These are phyloP conservation scores for Usnea hakonensis DNA, from an alignment of 495 filamentous ascomycete genomes.

Conservation along the genomic window DNA sequence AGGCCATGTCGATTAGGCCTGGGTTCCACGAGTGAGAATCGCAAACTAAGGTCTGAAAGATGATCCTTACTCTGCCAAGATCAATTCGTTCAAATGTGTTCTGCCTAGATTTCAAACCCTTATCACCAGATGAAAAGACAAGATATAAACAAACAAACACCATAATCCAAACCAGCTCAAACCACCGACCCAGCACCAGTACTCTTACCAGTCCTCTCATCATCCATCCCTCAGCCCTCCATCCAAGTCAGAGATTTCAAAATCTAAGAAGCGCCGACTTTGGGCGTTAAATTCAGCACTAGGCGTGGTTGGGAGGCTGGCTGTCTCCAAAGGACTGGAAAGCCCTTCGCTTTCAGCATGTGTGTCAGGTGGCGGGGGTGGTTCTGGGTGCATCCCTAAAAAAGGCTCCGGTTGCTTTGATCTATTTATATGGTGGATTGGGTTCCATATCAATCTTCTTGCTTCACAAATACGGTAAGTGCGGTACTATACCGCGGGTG, in stretches of 20 bases:
- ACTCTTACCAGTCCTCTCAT: too few relatives aligned
- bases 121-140: background rate
- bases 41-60: background rate
- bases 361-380: constrained; percentile 30
- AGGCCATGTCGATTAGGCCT: background rate
- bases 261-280: background rate
- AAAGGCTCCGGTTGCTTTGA: constrained; percentile 38
- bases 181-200: too few relatives aligned
- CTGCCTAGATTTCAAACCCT: background rate
- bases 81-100: background rate
- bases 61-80: background rate
- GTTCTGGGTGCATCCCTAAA: constrained; percentile 45
- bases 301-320: constrained; percentile 4
- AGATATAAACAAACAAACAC: too few relatives aligned
- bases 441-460: too few relatives aligned
- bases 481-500: too few relatives aligned
- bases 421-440: too few relatives aligned
- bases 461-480: too few relatives aligned
- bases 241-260: background rate
- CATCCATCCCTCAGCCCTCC: too few relatives aligned
- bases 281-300: constrained; percentile 1
- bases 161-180: too few relatives aligned
- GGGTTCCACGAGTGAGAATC: background rate
- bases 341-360: constrained; percentile 1
- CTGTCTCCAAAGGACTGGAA: constrained; percentile 17